A percentile compares a stretch with the other conserved stretches of the same genome.
phyloP scores from a whole-genome alignment of 768 basidiomycete species.

The Mycena rosella region DNA sequence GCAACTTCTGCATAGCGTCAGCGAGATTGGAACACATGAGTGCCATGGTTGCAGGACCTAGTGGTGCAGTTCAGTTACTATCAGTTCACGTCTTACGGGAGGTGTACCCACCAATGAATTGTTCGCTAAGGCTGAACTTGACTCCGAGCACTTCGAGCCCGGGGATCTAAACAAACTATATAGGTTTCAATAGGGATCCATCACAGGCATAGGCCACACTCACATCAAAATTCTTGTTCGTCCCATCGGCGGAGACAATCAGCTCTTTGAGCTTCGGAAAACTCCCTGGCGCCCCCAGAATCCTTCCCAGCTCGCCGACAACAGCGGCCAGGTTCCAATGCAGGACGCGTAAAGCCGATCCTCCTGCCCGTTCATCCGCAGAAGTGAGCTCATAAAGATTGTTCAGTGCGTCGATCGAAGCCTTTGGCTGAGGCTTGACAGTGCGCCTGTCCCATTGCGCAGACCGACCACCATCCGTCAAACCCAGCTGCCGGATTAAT shows the following conservation, averaged over 20 bases:
- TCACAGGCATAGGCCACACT: neutral
- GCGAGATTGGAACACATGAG: constrained; percentile 1
- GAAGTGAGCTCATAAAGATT: neutral
- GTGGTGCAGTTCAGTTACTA: neutral
- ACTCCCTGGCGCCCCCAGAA: neutral
- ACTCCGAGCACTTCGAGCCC: constrained; percentile 11
- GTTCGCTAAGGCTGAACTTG: neutral
- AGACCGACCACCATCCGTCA: neutral
- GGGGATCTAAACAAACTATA: constrained; percentile 16
- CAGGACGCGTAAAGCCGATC: constrained; percentile 9
- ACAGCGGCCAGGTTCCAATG: constrained; percentile 18
- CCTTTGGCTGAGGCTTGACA: no score
- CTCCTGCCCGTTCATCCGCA: neutral
- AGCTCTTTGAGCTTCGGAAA: constrained; percentile 27
- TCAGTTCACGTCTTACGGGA: neutral
- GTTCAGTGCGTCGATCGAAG: neutral
- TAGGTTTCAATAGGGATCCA: no score
- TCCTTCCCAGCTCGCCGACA: constrained; percentile 2
- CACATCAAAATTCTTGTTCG: constrained; percentile 15
- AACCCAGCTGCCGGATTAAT: neutral
- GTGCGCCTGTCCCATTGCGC: no score
- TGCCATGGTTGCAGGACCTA: neutral
- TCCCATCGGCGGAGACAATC: neutral
- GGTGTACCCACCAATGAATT: neutral
- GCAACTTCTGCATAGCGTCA: constrained; percentile 18